A percentile compares a stretch with the other conserved stretches of the same genome.
Conservation (phyloP, 139 green algal species). For the Chlorella sp. region DNA sequence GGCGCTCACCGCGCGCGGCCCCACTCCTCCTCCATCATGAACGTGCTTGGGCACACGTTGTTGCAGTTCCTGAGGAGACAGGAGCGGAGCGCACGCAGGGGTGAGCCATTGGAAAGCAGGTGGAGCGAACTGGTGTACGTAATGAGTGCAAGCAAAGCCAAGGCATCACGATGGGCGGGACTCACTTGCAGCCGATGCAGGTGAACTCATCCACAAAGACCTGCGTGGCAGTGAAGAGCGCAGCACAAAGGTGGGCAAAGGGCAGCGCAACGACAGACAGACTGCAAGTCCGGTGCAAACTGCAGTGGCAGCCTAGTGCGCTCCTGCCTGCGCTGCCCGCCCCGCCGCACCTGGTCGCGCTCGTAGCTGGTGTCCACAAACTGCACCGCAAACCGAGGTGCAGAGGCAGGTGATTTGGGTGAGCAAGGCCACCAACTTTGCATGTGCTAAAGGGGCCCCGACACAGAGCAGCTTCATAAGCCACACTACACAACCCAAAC, state of each 20-base stretch:
- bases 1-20: slow-evolving; percentile 47
- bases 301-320: too few species aligned
- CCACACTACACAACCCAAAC: too few species aligned
- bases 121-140: too few species aligned
- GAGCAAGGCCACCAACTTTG: too few species aligned
- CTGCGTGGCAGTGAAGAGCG: background rate
- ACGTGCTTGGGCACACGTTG: slow-evolving; percentile 72
- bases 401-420: too few species aligned
- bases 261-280: background rate
- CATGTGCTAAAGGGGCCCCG: too few species aligned
- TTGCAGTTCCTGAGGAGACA: slow-evolving; percentile 79
- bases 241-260: background rate
- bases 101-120: background rate
- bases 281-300: background rate
- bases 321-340: background rate
- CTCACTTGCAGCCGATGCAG: slow-evolving; percentile 75
- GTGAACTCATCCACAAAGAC: slow-evolving; percentile 91
- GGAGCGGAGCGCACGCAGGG: too few species aligned
- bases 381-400: too few species aligned
- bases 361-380: slow-evolving; percentile 53
- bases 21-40: slow-evolving; percentile 80
- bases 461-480: too few species aligned
- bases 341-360: slow-evolving; percentile 60
- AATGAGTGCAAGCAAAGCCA: too few species aligned
- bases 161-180: too few species aligned